These are phyloP conservation scores for Samsoniella hepiali DNA, from an alignment of 2,329 filamentous ascomycete species.

Conservation along the genomic window DNA sequence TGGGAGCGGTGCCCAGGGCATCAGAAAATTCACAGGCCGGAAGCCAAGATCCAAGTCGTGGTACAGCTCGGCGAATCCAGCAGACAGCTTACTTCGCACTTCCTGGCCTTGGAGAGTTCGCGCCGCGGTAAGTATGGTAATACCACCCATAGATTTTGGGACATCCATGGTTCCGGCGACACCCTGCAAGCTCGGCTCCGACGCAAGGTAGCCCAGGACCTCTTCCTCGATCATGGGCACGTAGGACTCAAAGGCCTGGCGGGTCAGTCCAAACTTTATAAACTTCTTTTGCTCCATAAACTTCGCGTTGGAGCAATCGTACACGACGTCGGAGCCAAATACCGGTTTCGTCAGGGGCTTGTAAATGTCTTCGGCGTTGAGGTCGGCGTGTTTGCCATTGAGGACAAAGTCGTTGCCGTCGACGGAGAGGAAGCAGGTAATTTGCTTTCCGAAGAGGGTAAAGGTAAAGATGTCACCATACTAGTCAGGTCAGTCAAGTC, in stretches of 20 bases:
- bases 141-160: constrained; percentile 65
- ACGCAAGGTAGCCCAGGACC: constrained; percentile 61
- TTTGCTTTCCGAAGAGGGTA: constrained; percentile 48
- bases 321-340: constrained; percentile 76
- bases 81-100: constrained; percentile 67
- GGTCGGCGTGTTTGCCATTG: constrained; percentile 51
- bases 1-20: constrained; percentile 75
- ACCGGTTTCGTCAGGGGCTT: constrained; percentile 49
- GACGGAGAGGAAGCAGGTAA: constrained; percentile 48
- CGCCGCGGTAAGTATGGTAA: constrained; percentile 79
- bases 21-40: constrained; percentile 75
- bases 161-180: constrained; percentile 61
- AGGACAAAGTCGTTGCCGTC: constrained; percentile 55
- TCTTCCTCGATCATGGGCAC: constrained; percentile 70
- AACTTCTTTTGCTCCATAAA: constrained; percentile 90
- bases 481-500: constrained; percentile 27
- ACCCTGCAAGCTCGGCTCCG: constrained; percentile 55
- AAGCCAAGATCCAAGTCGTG: constrained; percentile 76
- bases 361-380: constrained; percentile 55
- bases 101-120: constrained; percentile 73
- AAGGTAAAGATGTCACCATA: constrained; percentile 55
- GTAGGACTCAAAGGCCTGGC: constrained; percentile 60
- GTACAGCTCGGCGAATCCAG: constrained; percentile 70
- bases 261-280: constrained; percentile 68
- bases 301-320: constrained; percentile 80